Percentiles rank a stretch among this genome's conserved stretches.
These are phyloP conservation scores for Stephanodiscus minutulus DNA, from an alignment of 108 stramenopile genomes.

Conservation along the genomic window DNA sequence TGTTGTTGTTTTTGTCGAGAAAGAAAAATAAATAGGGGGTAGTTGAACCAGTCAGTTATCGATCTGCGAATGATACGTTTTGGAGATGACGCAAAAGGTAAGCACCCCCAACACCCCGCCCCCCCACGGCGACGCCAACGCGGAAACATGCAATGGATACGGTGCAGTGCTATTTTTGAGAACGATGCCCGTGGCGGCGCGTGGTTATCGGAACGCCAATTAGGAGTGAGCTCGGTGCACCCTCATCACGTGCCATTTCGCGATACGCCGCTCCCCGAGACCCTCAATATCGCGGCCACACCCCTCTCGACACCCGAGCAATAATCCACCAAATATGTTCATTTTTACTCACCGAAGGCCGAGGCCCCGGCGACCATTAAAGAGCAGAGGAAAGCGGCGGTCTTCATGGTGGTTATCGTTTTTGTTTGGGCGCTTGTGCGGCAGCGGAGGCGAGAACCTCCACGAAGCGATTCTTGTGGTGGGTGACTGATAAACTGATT, in stretches of 20 bases:
- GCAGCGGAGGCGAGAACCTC: not conserved
- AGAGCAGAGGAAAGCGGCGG: conserved; percentile 61
- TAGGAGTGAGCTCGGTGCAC: too few species aligned
- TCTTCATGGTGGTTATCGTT: conserved; percentile 55
- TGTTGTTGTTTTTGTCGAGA: conserved; percentile 21
- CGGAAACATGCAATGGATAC: too few species aligned
- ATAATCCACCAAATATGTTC: not conserved
- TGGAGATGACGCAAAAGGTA: too few species aligned
- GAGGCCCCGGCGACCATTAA: conserved; percentile 65
- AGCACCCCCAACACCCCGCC: too few species aligned
- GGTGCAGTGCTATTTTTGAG: too few species aligned
- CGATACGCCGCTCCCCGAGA: not conserved
- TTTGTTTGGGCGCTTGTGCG: conserved; percentile 1
- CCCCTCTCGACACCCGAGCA: not conserved
- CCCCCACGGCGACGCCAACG: too few species aligned
- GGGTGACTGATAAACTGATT: conserved; percentile 16
- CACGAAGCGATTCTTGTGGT: conserved; percentile 2
- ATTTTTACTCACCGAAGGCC: conserved; percentile 72
- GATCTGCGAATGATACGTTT: too few species aligned
- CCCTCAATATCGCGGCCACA: not conserved
- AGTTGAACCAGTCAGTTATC: too few species aligned
- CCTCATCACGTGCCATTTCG: not conserved
- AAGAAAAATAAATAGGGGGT: too few species aligned
- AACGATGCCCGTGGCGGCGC: too few species aligned
- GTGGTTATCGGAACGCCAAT: too few species aligned